Percentiles rank a stretch among this genome's conserved stretches.
Conservation (phyloP, 2,329 filamentous ascomycete genomes). For the Neopestalotiopsis rosae region DNA sequence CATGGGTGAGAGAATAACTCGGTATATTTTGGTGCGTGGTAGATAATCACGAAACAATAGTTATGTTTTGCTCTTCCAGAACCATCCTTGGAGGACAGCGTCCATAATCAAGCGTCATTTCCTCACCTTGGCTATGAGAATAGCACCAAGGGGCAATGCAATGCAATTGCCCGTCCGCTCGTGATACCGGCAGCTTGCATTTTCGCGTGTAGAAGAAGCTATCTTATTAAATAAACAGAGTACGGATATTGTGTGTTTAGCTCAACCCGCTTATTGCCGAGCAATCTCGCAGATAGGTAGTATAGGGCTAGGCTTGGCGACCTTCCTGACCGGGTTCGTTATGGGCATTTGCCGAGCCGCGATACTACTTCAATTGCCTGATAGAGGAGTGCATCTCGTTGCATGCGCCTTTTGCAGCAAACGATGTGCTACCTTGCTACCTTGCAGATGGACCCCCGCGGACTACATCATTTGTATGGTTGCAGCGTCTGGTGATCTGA, state of each 20-base stretch:
- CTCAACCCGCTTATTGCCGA: background rate
- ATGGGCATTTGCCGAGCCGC: background rate
- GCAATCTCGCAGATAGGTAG: background rate
- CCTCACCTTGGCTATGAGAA: background rate
- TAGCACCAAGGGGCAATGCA: background rate
- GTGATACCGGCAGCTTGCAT: background rate
- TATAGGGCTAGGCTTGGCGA: constrained; percentile 10
- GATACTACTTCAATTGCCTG: constrained; percentile 13
- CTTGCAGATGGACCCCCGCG: background rate
- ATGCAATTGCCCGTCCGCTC: background rate
- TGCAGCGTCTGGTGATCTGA: too few relatives aligned
- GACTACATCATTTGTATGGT: background rate
- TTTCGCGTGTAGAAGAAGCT: background rate
- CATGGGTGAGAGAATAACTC: background rate
- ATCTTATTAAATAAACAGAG: background rate
- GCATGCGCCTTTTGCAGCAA: background rate
- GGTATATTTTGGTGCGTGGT: background rate
- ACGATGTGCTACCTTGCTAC: background rate
- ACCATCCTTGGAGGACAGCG: background rate
- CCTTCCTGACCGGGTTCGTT: constrained; percentile 7
- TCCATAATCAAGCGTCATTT: background rate
- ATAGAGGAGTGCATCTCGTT: constrained; percentile 1
- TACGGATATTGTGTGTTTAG: background rate
- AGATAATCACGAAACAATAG: background rate
- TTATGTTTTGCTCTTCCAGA: background rate